phyloP scores from a whole-genome alignment of 768 basidiomycete genomes.

The Peribolospora baueri region DNA sequence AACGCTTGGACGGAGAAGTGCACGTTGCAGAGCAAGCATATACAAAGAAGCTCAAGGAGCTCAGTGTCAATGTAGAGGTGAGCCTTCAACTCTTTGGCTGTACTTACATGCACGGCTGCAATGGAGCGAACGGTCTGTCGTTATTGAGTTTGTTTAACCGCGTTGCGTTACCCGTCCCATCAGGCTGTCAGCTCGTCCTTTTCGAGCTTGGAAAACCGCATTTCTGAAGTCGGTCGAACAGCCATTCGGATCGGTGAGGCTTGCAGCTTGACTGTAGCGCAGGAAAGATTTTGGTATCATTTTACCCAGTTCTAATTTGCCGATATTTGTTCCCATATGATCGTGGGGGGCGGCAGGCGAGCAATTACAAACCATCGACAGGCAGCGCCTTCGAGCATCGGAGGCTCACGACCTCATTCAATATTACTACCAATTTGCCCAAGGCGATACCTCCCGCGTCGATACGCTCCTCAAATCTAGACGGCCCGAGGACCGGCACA shows the following conservation, averaged over 20 bases:
- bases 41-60: conserved; percentile 73
- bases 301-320: neutral
- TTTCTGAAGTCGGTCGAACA: conserved; percentile 79
- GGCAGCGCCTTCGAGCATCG: conserved; percentile 73
- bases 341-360: conserved; percentile 33
- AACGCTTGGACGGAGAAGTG: conserved; percentile 79
- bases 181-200: conserved; percentile 76
- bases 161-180: neutral
- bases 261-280: neutral
- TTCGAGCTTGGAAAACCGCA: conserved; percentile 55
- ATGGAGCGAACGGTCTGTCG: neutral
- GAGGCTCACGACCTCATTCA: conserved; percentile 83
- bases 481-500: conserved; percentile 61
- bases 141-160: neutral
- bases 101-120: neutral
- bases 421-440: conserved; percentile 76
- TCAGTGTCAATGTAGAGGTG: conserved; percentile 85
- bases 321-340: neutral
- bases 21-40: conserved; percentile 74
- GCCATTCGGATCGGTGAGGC: conserved; percentile 69
- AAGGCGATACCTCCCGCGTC: conserved; percentile 42
- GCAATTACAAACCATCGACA: conserved; percentile 80
- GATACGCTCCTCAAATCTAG: conserved; percentile 57
- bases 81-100: conserved; percentile 9
- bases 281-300: neutral